Conservation (phyloP, 176 grass and related monocot species). For the Eragrostis nindensis region DNA sequence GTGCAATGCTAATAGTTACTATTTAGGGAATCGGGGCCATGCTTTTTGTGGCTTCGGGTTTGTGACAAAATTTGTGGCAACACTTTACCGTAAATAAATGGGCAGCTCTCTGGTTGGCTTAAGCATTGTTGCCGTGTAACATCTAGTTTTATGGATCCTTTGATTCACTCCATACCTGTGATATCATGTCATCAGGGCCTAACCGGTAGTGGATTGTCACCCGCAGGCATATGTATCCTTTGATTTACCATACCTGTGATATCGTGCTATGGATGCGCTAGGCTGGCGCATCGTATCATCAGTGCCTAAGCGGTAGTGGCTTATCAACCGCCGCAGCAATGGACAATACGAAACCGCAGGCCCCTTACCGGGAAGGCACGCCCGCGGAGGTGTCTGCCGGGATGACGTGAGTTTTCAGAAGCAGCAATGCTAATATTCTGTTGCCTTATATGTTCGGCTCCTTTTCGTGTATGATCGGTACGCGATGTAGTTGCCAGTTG, state of each 20-base stretch:
- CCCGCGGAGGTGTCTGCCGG: too few relatives aligned
- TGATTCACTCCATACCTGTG: background rate
- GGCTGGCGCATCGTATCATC: background rate
- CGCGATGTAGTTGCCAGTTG: too few relatives aligned
- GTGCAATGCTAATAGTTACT: background rate
- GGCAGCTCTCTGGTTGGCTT: conserved; percentile 1
- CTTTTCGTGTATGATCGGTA: too few relatives aligned
- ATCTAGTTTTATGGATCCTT: background rate
- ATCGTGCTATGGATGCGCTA: background rate
- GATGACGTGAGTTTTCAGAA: too few relatives aligned
- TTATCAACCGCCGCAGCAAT: background rate
- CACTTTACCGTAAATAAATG: conserved; percentile 41
- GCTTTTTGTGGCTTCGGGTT: conserved; percentile 34
- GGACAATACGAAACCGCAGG: too few relatives aligned
- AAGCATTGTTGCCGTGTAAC: background rate
- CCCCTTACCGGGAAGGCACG: too few relatives aligned
- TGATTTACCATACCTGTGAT: background rate
- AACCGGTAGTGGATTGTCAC: too few relatives aligned
- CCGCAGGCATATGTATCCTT: background rate
- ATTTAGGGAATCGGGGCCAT: background rate
- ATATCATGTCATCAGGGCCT: background rate
- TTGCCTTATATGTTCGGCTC: too few relatives aligned
- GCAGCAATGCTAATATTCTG: too few relatives aligned
- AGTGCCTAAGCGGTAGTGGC: background rate
- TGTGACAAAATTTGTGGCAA: conserved; percentile 34